Base-by-base conservation (phyloP, 192 early-diverging fungal genomes). In the Geranomyces michiganensis region DNA sequence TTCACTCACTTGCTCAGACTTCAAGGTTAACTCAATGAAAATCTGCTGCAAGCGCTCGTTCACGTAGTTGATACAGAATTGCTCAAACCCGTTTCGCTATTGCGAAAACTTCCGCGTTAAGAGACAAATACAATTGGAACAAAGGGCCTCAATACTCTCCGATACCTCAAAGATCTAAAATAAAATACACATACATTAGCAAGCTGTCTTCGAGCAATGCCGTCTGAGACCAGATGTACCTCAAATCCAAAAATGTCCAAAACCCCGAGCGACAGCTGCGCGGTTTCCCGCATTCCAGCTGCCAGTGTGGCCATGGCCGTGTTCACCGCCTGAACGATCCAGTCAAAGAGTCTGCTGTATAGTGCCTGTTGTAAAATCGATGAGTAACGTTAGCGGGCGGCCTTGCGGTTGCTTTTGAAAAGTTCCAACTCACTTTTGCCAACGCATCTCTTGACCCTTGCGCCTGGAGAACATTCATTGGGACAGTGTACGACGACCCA, bases 231-330 rank as follows among this genome's bases (percentile, higher is more conserved):
- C 12, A 47, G 46, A 47, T 10, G 46, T 60, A 84, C 75, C 85
- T 99, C 96, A 68, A 99, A 99, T 29, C 97, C 97, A 70, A 98
- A 99, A 75, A 99, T 99, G 82, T 99, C 96, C 67, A 99, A 77
- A 47, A 99, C 96, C 68, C 97, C 97, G 47, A 98, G 85, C 24
- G 76, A 81, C 5, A 88, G 70, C 14, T 73, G 72, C 71, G 36
- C 85, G 71, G 48, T 85, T 78, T 64, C 79, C 74, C 60, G 88
- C 80, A 31, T 85, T 78, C 71, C 88, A 81, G 76, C 77, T 33
- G 79, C 75, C 4, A 84, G 63, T 7, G 22, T 78, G 14, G 79
- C 78, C 78, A 99, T 86, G 19, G 97, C 93, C 46, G 83, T 81
- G 70, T 99, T 99, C 62, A 99, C 91, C 62, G 89, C 86, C 71